A percentile compares a stretch with the other conserved stretches of the same genome.
Conservation (phyloP, 2,329 filamentous ascomycete genomes). For the Cordyceps pruinosa region DNA sequence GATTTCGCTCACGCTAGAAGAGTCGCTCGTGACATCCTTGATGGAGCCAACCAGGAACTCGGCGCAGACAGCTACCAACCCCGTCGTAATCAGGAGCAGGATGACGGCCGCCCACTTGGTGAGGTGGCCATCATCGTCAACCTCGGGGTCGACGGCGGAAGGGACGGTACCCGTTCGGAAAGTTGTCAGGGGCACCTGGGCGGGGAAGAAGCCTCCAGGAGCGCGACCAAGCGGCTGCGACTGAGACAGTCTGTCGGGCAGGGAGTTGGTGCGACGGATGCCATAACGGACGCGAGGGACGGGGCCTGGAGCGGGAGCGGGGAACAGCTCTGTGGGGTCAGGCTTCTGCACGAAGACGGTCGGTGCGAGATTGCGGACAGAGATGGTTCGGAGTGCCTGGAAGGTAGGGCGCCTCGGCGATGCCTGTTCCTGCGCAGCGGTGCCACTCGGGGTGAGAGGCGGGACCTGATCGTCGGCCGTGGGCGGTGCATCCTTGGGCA, state of each 20-base stretch:
- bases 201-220: constrained; percentile 44
- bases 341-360: constrained; percentile 56
- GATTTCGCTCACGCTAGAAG: constrained; percentile 52
- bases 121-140: constrained; percentile 40
- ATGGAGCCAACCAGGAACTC: constrained; percentile 66
- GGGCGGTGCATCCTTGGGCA: constrained; percentile 18
- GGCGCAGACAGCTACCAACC: constrained; percentile 59
- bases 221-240: constrained; percentile 31
- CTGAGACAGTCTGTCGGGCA: constrained; percentile 60
- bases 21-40: constrained; percentile 48
- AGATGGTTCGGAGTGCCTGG: constrained; percentile 50
- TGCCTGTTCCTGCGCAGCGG: constrained; percentile 1
- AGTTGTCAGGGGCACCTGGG: constrained; percentile 35
- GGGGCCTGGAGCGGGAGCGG: constrained; percentile 30
- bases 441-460: not conserved
- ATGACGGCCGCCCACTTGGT: constrained; percentile 51
- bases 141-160: constrained; percentile 22
- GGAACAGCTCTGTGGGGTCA: constrained; percentile 20
- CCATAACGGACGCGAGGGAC: constrained; percentile 53
- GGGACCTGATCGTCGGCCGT: not conserved
- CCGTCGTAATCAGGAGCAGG: constrained; percentile 58
- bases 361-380: constrained; percentile 62
- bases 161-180: constrained; percentile 25
- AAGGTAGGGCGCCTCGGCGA: constrained; percentile 38
- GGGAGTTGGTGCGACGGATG: constrained; percentile 67